Conservation (phyloP, 169 alveolate species). For the Plasmodium billcollinsi region DNA sequence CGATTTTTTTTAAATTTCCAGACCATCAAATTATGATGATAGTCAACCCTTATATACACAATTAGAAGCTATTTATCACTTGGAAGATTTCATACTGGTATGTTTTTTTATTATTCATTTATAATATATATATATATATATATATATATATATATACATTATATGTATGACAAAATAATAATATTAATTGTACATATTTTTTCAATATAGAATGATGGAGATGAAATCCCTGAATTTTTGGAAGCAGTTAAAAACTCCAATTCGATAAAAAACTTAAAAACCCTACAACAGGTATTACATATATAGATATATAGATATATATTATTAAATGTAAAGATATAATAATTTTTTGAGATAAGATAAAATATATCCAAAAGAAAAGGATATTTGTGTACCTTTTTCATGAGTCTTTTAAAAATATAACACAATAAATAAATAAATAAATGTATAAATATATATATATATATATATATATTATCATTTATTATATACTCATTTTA, state of each 20-base stretch:
- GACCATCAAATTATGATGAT: slow-evolving; percentile 81
- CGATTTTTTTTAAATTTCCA: slow-evolving; percentile 11
- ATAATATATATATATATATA: neutral
- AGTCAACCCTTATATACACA: slow-evolving; percentile 89
- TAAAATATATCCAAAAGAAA: neutral
- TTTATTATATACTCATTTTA: too few relatives aligned
- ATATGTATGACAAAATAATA: neutral
- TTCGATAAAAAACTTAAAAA: slow-evolving; percentile 83
- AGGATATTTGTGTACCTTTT: too few relatives aligned
- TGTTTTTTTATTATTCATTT: neutral
- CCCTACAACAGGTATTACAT: slow-evolving; percentile 78
- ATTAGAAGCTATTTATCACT: slow-evolving; percentile 91
- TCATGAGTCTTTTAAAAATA: too few relatives aligned
- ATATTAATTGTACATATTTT: neutral
- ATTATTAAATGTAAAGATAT: neutral
- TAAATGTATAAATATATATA: too few relatives aligned
- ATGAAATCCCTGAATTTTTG: slow-evolving; percentile 85
- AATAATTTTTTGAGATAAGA: neutral
- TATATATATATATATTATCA: too few relatives aligned
- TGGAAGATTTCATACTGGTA: slow-evolving; percentile 91
- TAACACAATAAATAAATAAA: too few relatives aligned
- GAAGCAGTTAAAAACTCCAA: slow-evolving; percentile 86
- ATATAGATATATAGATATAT: slow-evolving; percentile 6
- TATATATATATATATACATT: neutral
- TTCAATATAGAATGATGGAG: slow-evolving; percentile 78